Base-by-base conservation (phyloP, 2,329 filamentous ascomycete genomes). In the Aspergillus phoenicis region DNA sequence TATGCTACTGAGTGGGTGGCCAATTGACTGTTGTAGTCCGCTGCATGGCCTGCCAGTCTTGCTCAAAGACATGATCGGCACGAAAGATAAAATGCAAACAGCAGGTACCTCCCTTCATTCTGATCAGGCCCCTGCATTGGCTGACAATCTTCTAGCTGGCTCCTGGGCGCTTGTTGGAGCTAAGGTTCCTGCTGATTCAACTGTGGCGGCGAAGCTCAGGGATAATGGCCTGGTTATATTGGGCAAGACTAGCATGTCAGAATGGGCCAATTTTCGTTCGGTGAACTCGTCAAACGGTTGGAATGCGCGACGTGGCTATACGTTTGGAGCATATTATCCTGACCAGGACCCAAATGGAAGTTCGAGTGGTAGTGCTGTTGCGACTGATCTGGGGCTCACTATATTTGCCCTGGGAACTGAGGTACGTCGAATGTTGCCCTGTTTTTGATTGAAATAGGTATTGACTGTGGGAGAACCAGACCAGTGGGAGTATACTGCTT, bases 41-140 rank as follows among this genome's bases (percentile, higher is more conserved):
- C 77, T 89, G 0, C 86, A 90, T 69, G 87, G 88, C 5, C 81
- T 90, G 4, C 88, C 87, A 0, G 83, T 90, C 24, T 74, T 89
- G 5, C 79, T 90, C 75, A 90, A 90, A 72, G 84, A 88, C 74
- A 89, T 87, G 69, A 88, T 90, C 52, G 87, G 83, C 13, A 89
- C 87, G 0, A 71, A 75, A 2, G 87, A 89, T 68, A 71, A 79
- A 61, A 87, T 89, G 85, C 83, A 86, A 68, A 89, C 85, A 63
- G 87, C 84, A 1, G 79, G 74, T 75, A 58, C 39, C 62, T 8
- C 20, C 17, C 13, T 11, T 2, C 1, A 8, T 24, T 15, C 28
- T 5, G 7, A 38, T n/a, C 8, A 7, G 4, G 15, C 28, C 15
- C 3, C 2, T 28, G 2, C 24, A 2, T 11, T 56, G 10, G 3